Evolutionary conservation across 2,329 filamentous ascomycete species (phyloP).

Genomic region (Trichoderma sp.): DNA sequence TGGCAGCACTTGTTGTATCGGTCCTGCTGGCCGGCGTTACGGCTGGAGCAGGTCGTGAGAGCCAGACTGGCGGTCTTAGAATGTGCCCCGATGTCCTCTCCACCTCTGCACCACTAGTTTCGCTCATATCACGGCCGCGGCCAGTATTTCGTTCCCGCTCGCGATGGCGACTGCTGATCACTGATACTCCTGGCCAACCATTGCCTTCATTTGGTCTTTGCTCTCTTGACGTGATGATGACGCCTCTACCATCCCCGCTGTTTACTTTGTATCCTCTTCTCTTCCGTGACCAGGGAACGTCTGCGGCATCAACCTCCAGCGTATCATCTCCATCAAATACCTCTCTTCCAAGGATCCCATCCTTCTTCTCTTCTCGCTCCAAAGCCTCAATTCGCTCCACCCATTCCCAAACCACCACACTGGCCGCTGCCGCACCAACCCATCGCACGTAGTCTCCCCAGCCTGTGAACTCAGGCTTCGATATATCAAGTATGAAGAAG

Average conservation of each 20-base stretch:
- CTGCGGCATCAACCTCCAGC: constrained; percentile 64
- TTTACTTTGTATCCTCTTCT: constrained; percentile 41
- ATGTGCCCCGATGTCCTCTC: constrained; percentile 40
- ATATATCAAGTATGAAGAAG: constrained; percentile 91
- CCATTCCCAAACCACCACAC: constrained; percentile 98
- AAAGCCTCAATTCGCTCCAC: constrained; percentile 91
- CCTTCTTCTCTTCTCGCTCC: constrained; percentile 90
- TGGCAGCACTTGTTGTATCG: constrained; percentile 64
- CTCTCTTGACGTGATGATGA: constrained; percentile 27
- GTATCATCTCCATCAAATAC: constrained; percentile 95
- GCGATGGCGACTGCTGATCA: constrained; percentile 34
- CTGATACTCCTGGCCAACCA: constrained; percentile 36
- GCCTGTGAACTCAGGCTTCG: constrained; percentile 78
- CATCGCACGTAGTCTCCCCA: constrained; percentile 96
- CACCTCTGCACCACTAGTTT: constrained; percentile 31
- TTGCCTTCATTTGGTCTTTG: constrained; percentile 29
- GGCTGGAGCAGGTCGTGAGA: constrained; percentile 56
- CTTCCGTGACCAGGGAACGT: constrained; percentile 50
- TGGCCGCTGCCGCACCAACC: constrained; percentile 93
- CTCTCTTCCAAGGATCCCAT: constrained; percentile 86
- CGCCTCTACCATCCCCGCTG: constrained; percentile 20
- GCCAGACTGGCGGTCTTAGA: constrained; percentile 55
- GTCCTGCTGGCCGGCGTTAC: constrained; percentile 62
- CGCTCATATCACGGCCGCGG: constrained; percentile 24
- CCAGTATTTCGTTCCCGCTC: constrained; percentile 24